phyloP scores from a whole-genome alignment of 305 asterid species.

The Fraxinus paxiana region DNA sequence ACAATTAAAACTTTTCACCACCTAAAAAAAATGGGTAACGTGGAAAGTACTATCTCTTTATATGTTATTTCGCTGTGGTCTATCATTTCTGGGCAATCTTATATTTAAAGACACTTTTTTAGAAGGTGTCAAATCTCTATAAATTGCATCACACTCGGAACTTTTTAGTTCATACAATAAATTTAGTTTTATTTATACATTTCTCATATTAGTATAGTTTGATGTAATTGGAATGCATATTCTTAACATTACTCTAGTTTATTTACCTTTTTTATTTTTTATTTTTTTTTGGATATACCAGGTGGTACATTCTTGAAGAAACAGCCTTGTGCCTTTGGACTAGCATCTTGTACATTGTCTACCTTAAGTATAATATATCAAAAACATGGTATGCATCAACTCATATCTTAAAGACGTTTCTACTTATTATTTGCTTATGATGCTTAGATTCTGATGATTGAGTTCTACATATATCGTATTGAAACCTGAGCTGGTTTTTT shows the following conservation, averaged over 20 bases:
- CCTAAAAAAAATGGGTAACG: neutral
- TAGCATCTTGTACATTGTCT: slow-evolving; percentile 56
- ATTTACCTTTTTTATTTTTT: neutral
- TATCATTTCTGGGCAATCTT: neutral
- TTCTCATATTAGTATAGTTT: neutral
- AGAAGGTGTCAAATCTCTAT: neutral
- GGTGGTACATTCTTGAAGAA: slow-evolving; percentile 94
- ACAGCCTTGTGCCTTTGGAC: slow-evolving; percentile 85
- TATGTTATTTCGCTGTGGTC: neutral
- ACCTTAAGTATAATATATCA: slow-evolving; percentile 60
- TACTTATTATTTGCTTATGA: neutral
- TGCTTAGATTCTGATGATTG: slow-evolving; percentile 10
- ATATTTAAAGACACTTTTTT: neutral
- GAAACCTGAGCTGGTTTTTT: slow-evolving; percentile 8
- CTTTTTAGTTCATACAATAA: neutral
- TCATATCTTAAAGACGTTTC: slow-evolving; percentile 3
- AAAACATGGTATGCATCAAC: slow-evolving; percentile 69
- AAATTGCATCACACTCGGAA: neutral
- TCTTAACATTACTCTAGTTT: slow-evolving; percentile 12
- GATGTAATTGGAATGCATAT: slow-evolving; percentile 16
- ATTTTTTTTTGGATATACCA: slow-evolving; percentile 27
- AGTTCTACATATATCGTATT: slow-evolving; percentile 13
- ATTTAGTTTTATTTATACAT: neutral
- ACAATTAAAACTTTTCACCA: neutral
- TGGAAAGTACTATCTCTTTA: neutral